These are phyloP conservation scores for Prillingera fragicola DNA, from an alignment of 1,284 basidiomycete genomes.

Conservation along the genomic window DNA sequence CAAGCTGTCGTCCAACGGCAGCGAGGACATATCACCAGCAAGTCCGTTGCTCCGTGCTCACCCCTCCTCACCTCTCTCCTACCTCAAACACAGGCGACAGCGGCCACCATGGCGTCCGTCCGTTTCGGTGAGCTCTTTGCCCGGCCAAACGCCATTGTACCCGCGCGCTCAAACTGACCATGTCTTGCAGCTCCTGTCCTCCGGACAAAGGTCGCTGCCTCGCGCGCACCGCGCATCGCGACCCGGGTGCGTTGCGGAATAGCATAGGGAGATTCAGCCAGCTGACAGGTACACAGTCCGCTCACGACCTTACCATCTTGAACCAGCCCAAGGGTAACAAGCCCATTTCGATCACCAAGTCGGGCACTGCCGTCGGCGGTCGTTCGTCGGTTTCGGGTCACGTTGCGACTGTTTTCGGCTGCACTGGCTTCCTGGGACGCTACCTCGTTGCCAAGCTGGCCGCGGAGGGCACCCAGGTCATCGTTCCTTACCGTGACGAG, in stretches of 20 bases:
- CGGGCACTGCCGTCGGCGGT: constrained; percentile 66
- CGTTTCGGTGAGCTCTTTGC: constrained; percentile 25
- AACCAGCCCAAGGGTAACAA: constrained; percentile 27
- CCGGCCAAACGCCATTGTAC: too few species aligned
- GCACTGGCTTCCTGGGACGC: constrained; percentile 89
- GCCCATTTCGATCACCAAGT: constrained; percentile 61
- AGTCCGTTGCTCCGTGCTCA: neutral
- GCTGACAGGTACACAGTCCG: constrained; percentile 25
- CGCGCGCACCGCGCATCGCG: constrained; percentile 15
- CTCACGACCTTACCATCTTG: constrained; percentile 42
- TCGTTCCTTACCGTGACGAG: constrained; percentile 93
- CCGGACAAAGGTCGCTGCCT: constrained; percentile 23
- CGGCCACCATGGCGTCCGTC: constrained; percentile 28
- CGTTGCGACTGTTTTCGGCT: constrained; percentile 93
- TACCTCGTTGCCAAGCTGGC: constrained; percentile 94
- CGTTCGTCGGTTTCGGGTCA: constrained; percentile 83
- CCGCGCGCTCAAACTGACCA: neutral
- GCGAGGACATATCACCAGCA: constrained; percentile 5
- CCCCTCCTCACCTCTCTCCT: constrained; percentile 8
- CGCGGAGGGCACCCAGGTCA: constrained; percentile 86
- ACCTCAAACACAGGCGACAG: constrained; percentile 7
- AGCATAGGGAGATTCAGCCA: neutral
- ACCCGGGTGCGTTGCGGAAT: constrained; percentile 11
- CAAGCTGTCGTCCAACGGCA: constrained; percentile 3
- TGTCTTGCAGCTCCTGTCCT: constrained; percentile 28